Base-by-base conservation (phyloP, 2,329 filamentous ascomycete species). In the Colletotrichum liaoningense region DNA sequence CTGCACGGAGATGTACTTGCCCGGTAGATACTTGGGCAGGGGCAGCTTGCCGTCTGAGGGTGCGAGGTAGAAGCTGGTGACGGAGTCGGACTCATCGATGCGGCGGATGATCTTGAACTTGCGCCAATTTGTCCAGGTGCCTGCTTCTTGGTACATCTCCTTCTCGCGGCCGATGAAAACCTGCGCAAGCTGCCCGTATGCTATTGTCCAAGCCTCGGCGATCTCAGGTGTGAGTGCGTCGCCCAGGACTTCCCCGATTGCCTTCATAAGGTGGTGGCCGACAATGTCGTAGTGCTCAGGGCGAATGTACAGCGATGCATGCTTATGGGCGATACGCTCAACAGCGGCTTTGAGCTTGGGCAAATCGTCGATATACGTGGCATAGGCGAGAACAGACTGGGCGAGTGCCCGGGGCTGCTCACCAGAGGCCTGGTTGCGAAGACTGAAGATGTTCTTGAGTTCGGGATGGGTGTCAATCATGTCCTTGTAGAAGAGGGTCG, bases 281-380 rank as follows among this genome's bases (percentile, higher is more conserved):
- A 95, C 93, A 38, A 94, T 88, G 65, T 86, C 83, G 80, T 95
- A 95, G 66, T 95, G 91, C 26, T 91, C 92, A 0, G 93, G 87
- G 75, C 86, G 84, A 78, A 95, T 89, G 79, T 89, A 90, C n/a
- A 95, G 86, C 1, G 90, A 93, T 28, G 88, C 92, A 79, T 95
- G 93, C 84, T 95, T 95, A 78, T 95, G 90, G 70, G 91, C 92
- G 76, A 96, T 95, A 77, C 92, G 89, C 81, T 94, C 91, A 16
- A 90, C 85, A 42, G 84, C 84, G 38, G 88, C 86, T 14, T 80
- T 80, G 5, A 95, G 86, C 24, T 85, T 88, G 59, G 86, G 88
- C 0, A 94, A 87, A 79, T 94, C 88, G 81, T 94, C 92, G 78
- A 95, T 93, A 81, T 94, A 87, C 42, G 87, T 84, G 62, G 94